Base-by-base conservation (phyloP, 73 alveolate species). In the Tetrahymena elliotti region DNA sequence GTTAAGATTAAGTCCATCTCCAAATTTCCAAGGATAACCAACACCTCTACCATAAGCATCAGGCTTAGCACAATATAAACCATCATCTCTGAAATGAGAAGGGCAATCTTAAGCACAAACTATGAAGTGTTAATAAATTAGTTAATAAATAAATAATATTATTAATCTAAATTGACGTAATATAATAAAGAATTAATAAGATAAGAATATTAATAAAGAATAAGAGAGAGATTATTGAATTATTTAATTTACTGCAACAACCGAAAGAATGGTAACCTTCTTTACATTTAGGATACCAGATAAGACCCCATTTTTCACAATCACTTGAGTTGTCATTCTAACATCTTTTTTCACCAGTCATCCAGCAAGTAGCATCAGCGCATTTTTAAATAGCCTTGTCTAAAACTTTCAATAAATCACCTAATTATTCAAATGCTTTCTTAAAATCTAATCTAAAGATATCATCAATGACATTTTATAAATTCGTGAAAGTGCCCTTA, bases 41-140 rank as follows among this genome's bases (percentile, higher is more conserved):
- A 33, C 97, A 31, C 97, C 97, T 95, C 97, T 95, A 2, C 97
- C 97, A 47, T 95, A 95, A 1, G 97, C 93, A 0, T 93, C 84
- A 37, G 97, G 97, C 94, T 95, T 95, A 40, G 84, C 93, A 35
- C 97, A 95, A 83, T 92, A 93, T 1, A 93, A 52, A 9, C 97
- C 97, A 27, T 93, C 93, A 93, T 95, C 97, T 38, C 93, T 88
- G 84, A 93, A 95, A 22, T 94, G 93, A 24, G 95, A 84, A 18
- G 97, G 96, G 38, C 97, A 95, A n/a, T 88, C 83, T 93, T 95
- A 37, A 94, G 94, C 93, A 95, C 97, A 95, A 47, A 95, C 97
- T 47, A 93, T 47, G 82, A 10, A 13, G 27, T 47, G 82, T 18
- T n/a, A 47, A 47, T 47, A 18, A 47, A 12, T 47, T 2, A 47